phyloP scores from a whole-genome alignment of 1,284 basidiomycete genomes.

The Leccinum subspadiceum region DNA sequence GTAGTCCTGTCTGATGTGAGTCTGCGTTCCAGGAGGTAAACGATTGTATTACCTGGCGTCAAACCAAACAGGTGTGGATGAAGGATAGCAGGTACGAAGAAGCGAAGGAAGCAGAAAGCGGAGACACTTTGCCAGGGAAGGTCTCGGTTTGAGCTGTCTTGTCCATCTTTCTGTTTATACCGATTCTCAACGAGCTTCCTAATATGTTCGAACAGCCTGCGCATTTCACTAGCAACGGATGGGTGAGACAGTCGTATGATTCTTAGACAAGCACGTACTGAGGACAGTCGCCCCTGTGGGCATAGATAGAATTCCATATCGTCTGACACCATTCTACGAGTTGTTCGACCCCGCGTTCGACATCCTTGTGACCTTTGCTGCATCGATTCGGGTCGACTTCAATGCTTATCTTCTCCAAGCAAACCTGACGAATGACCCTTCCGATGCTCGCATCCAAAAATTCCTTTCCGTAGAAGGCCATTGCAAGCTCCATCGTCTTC shows the following conservation, averaged over 20 bases:
- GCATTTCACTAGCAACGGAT: constrained; percentile 60
- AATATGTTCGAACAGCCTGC: constrained; percentile 68
- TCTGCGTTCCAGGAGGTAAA: background rate
- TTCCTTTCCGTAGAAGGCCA: constrained; percentile 69
- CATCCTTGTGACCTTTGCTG: constrained; percentile 54
- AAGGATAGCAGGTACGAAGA: constrained; percentile 79
- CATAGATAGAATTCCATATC: constrained; percentile 78
- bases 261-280: constrained; percentile 46
- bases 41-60: constrained; percentile 53
- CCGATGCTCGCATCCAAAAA: constrained; percentile 81
- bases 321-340: constrained; percentile 74
- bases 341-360: constrained; percentile 67
- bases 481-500: constrained; percentile 76
- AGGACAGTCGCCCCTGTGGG: constrained; percentile 69
- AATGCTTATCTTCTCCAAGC: constrained; percentile 67
- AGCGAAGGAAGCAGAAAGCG: constrained; percentile 82
- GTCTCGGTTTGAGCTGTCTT: constrained; percentile 46
- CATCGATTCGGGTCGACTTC: constrained; percentile 75
- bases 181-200: constrained; percentile 67
- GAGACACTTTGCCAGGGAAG: constrained; percentile 79
- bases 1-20: constrained; percentile 50
- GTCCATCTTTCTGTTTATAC: constrained; percentile 43
- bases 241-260: constrained; percentile 2
- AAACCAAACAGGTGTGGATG: constrained; percentile 77
- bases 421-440: constrained; percentile 61